Percentiles rank a stretch among this genome's conserved stretches.
Conservation (phyloP, 768 basidiomycete species). For the Collybiopsis confluens region DNA sequence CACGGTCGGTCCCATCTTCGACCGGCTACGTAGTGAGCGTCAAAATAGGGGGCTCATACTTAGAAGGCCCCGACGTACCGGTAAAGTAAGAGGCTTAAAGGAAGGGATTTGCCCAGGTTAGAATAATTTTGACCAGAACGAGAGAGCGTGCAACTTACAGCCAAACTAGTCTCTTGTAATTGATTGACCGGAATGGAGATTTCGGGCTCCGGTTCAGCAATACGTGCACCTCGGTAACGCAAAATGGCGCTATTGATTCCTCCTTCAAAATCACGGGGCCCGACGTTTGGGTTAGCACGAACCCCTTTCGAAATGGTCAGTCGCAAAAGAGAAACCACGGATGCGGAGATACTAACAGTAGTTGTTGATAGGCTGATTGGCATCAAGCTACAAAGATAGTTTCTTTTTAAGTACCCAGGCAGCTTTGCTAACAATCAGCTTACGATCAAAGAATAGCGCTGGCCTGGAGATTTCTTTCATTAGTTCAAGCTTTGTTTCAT, state of each 20-base stretch:
- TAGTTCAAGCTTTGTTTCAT: background rate
- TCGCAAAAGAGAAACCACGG: too few species aligned
- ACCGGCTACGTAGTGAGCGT: background rate
- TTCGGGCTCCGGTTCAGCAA: background rate
- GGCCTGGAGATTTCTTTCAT: constrained; percentile 15
- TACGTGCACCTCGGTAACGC: constrained; percentile 42
- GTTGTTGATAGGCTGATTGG: constrained; percentile 42
- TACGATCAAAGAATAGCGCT: constrained; percentile 42
- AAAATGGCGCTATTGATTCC: constrained; percentile 49
- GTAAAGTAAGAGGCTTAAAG: constrained; percentile 1
- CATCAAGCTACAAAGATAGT: constrained; percentile 20
- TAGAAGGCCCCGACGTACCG: background rate
- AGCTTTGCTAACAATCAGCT: background rate
- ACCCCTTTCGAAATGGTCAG: constrained; percentile 19
- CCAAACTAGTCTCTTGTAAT: background rate
- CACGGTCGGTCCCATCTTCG: background rate
- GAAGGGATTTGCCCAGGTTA: too few species aligned
- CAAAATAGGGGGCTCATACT: too few species aligned
- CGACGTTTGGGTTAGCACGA: constrained; percentile 27
- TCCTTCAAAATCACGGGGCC: constrained; percentile 25
- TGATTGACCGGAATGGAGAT: background rate
- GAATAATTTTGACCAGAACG: background rate
- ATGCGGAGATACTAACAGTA: constrained; percentile 31
- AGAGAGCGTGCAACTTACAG: background rate
- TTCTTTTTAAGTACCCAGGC: too few species aligned